Evolutionary conservation across 2,329 filamentous ascomycete genomes (phyloP).

Genomic region (Plectosphaerella sp.): DNA sequence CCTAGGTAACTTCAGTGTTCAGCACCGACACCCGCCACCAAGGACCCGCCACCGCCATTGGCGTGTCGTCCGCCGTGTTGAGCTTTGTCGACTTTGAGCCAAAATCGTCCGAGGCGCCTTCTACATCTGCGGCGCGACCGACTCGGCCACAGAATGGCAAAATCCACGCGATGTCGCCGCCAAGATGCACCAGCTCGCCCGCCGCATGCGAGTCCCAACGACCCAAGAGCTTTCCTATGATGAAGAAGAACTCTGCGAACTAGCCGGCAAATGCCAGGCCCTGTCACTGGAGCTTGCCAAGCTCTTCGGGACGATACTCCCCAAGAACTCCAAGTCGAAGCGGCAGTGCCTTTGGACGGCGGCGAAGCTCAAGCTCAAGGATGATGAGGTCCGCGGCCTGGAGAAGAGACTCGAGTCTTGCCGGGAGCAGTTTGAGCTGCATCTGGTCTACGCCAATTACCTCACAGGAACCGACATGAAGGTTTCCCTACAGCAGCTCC

Average conservation of each 20-base stretch:
- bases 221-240: constrained; percentile 3
- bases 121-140: constrained; percentile 40
- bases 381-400: constrained; percentile 7
- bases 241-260: constrained; percentile 5
- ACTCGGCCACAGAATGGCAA: constrained; percentile 27
- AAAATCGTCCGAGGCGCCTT: constrained; percentile 37
- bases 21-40: background rate
- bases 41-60: constrained; percentile 27
- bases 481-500: background rate
- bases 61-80: constrained; percentile 37
- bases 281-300: constrained; percentile 4
- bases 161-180: constrained; percentile 1
- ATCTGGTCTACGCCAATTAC: constrained; percentile 1
- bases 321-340: constrained; percentile 8
- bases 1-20: no score
- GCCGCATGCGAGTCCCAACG: background rate
- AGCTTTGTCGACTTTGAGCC: constrained; percentile 37
- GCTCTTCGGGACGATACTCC: constrained; percentile 7
- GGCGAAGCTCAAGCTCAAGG: constrained; percentile 5
- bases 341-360: constrained; percentile 9
- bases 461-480: background rate
- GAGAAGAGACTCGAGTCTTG: constrained; percentile 8
- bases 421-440: constrained; percentile 8
- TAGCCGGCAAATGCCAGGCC: constrained; percentile 5
- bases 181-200: background rate